phyloP scores from a whole-genome alignment of 2,329 filamentous ascomycete genomes.

The Calycina herbarum region DNA sequence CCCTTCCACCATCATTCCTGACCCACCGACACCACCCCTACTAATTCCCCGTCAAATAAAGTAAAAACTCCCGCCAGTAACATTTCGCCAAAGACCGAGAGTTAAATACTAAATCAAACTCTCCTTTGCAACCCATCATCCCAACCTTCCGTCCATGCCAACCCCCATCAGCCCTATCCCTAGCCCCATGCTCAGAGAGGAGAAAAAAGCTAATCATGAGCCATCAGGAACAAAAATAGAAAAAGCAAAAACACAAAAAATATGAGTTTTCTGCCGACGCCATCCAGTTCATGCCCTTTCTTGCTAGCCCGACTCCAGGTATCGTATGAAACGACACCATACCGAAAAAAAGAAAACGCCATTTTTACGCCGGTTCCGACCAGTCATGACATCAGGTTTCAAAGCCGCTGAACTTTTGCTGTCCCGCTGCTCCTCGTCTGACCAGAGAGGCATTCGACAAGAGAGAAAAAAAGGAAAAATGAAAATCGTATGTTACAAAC shows the following conservation, averaged over 20 bases:
- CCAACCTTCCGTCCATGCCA: constrained; percentile 5
- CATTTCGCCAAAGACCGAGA: constrained; percentile 2
- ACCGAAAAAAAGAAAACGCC: constrained; percentile 33
- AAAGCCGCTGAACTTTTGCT: constrained; percentile 38
- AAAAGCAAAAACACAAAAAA: constrained; percentile 24
- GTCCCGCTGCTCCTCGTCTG: constrained; percentile 32
- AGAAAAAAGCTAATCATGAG: constrained; percentile 20
- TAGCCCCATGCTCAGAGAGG: constrained; percentile 2
- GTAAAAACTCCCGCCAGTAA: neutral
- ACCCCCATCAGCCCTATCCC: constrained; percentile 17
- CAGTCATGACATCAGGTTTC: constrained; percentile 36
- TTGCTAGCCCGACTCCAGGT: constrained; percentile 32
- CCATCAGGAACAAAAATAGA: constrained; percentile 22
- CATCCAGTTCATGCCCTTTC: constrained; percentile 31
- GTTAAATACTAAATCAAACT: neutral
- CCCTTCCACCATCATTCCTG: constrained; percentile 19
- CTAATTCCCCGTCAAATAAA: constrained; percentile 5
- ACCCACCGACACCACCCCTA: constrained; percentile 15
- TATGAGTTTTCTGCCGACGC: constrained; percentile 34
- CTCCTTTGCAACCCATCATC: constrained; percentile 2
- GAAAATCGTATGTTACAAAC: constrained; percentile 40
- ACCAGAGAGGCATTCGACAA: constrained; percentile 29
- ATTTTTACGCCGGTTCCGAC: constrained; percentile 21
- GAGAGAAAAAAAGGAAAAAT: constrained; percentile 26
- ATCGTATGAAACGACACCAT: constrained; percentile 29